Conservation (phyloP, 208 protist genomes). For the Leishmania arabica region DNA sequence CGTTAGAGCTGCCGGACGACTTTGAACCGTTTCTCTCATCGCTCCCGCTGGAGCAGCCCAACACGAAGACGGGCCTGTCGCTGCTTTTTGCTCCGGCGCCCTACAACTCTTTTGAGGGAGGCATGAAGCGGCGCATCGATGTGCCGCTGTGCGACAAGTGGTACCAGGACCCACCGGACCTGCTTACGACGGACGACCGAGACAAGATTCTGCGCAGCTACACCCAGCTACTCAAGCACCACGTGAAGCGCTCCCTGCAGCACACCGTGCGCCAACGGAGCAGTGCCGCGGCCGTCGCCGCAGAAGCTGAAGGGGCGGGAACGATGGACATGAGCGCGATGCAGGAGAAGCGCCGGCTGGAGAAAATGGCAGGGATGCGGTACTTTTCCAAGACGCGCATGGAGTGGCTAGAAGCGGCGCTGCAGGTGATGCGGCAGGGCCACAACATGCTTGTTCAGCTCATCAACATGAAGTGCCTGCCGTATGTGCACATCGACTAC, state of each 20-base stretch:
- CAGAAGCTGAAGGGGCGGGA: constrained; percentile 9
- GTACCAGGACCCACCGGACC: constrained; percentile 95
- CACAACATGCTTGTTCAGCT: constrained; percentile 99
- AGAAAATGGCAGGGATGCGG: constrained; percentile 95
- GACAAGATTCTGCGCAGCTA: constrained; percentile 98
- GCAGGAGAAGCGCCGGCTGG: constrained; percentile 80
- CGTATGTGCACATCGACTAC: constrained; percentile 99
- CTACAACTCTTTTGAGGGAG: constrained; percentile 96
- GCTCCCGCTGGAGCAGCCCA: constrained; percentile 89
- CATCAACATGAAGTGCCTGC: constrained; percentile 99
- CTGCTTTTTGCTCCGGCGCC: constrained; percentile 98
- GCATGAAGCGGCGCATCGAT: constrained; percentile 96
- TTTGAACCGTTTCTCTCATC: constrained; percentile 87
- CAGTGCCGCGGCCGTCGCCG: constrained; percentile 12
- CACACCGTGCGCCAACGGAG: constrained; percentile 49
- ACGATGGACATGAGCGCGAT: constrained; percentile 15
- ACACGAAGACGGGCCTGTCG: constrained; percentile 95
- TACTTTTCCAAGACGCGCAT: constrained; percentile 99
- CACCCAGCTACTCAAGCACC: constrained; percentile 99
- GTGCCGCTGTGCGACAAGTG: constrained; percentile 99
- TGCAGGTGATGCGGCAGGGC: constrained; percentile 99
- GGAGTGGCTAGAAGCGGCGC: constrained; percentile 99
- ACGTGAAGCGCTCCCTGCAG: constrained; percentile 98
- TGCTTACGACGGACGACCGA: constrained; percentile 56
- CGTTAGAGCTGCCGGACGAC: constrained; percentile 51